Evolutionary conservation across 352 stramenopile species (phyloP), one percentile per base, ranked within the genome.

Genomic region (Globisporangium paddicum): DNA sequence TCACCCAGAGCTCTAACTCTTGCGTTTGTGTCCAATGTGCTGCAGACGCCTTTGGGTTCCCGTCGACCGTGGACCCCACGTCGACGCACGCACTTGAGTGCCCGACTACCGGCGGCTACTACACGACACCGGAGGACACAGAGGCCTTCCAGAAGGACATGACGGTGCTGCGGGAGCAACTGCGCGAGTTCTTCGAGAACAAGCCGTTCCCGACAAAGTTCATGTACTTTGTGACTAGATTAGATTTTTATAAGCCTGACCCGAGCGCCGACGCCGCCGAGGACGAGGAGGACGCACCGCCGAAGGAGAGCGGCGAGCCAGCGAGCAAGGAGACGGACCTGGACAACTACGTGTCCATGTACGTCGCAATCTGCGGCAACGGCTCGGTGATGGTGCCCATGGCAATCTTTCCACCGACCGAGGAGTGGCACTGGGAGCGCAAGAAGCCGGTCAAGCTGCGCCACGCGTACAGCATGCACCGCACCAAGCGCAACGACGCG

Each of bases 301-400:
- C 28, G 19, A 48, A 42, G 46, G 58, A 65, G 19, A 62, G 32
- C 44, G 0, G 38, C 50, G 11, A 51, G 26, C 59, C 68, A 8
- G 51, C 53, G 35, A 55, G n/a, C n/a, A 53, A 60, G 19, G 35
- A 19, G 9, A 32, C 41, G 13, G 65, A 57, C 23, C 68, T 93
- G 21, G 69, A 90, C 58, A 74, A 87, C 58, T 66, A 84, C 61
- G 77, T 93, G 25, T 89, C 84, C 4, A 75, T 93, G 58, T 93
- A 93, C 51, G 82, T 91, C n/a, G 84, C 84, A 26, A 85, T 93
- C 58, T 93, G 84, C 52, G 81, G 81, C 61, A 93, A 93, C 56
- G 84, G 84, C 13, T 92, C 82, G 0, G 84, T 93, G 11, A 93
- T 93, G 78, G 84, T 91, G 42, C 84, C 84, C 23, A 91, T 93